Evolutionary conservation across 495 filamentous ascomycete genomes (phyloP).

Genomic region (Xylaria scruposa): DNA sequence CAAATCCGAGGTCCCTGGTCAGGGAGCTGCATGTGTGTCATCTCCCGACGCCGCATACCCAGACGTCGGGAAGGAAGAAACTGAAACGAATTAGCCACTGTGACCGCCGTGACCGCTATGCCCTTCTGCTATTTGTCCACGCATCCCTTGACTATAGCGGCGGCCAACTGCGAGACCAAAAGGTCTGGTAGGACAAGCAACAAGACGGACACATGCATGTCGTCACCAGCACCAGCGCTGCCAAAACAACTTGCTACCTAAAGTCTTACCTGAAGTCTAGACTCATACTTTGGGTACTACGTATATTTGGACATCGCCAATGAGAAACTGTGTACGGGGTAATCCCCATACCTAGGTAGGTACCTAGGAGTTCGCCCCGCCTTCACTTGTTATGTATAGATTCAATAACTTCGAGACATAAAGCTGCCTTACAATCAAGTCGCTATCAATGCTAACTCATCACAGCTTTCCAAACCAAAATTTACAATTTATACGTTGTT

Average conservation of each 20-base stretch:
- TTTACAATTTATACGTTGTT: slow-evolving; percentile 2
- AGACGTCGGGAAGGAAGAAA: slow-evolving; percentile 8
- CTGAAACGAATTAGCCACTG: slow-evolving; percentile 10
- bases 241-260: slow-evolving; percentile 13
- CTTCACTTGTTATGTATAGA: background rate
- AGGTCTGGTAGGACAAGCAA: background rate
- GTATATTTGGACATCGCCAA: background rate
- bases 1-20: background rate
- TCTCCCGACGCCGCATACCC: slow-evolving; percentile 14
- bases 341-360: background rate
- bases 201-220: background rate
- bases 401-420: slow-evolving; percentile 2
- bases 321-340: background rate
- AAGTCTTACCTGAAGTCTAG: background rate
- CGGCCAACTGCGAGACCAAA: background rate
- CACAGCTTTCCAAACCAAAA: background rate
- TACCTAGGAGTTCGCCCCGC: background rate
- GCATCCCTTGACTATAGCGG: background rate
- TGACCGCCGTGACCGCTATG: background rate
- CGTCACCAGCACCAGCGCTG: slow-evolving; percentile 5
- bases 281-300: background rate
- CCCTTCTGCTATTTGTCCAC: slow-evolving; percentile 9
- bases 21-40: slow-evolving; percentile 22
- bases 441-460: background rate
- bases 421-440: background rate